Conservation (phyloP, 768 basidiomycete species). For the Phlebiopsis flavidoalba region DNA sequence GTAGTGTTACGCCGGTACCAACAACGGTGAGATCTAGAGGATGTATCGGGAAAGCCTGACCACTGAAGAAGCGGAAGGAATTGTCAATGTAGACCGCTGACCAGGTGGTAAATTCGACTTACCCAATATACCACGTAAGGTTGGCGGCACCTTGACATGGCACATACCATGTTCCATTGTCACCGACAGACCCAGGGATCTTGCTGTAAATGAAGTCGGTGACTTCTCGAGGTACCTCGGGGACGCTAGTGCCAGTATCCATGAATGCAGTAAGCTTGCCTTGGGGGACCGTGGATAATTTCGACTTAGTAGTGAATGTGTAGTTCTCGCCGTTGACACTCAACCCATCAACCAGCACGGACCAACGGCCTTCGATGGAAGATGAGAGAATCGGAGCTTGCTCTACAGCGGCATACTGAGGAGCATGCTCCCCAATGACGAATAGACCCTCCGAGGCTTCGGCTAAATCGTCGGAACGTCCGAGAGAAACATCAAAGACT, state of each 20-base stretch:
- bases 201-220: conserved; percentile 24
- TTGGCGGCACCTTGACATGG: conserved; percentile 24
- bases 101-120: no score
- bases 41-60: conserved; percentile 1
- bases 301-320: conserved; percentile 32
- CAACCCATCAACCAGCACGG: conserved; percentile 22
- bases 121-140: conserved; percentile 26
- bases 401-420: conserved; percentile 12
- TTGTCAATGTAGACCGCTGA: no score
- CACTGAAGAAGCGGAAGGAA: neutral
- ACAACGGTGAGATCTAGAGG: neutral
- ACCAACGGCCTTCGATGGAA: conserved; percentile 44
- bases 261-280: conserved; percentile 20
- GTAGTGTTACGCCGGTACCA: no score
- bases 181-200: conserved; percentile 22
- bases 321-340: conserved; percentile 50
- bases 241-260: conserved; percentile 23
- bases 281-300: conserved; percentile 9
- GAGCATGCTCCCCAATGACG: conserved; percentile 20
- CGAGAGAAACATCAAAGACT: conserved; percentile 20
- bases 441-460: conserved; percentile 18
- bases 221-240: conserved; percentile 16
- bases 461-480: conserved; percentile 13
- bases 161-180: conserved; percentile 21
- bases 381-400: conserved; percentile 31